A percentile compares a stretch with the other conserved stretches of the same genome.
These are phyloP conservation scores for Lasiosphaeris hirsuta DNA, from an alignment of 495 filamentous ascomycete genomes.

Conservation along the genomic window DNA sequence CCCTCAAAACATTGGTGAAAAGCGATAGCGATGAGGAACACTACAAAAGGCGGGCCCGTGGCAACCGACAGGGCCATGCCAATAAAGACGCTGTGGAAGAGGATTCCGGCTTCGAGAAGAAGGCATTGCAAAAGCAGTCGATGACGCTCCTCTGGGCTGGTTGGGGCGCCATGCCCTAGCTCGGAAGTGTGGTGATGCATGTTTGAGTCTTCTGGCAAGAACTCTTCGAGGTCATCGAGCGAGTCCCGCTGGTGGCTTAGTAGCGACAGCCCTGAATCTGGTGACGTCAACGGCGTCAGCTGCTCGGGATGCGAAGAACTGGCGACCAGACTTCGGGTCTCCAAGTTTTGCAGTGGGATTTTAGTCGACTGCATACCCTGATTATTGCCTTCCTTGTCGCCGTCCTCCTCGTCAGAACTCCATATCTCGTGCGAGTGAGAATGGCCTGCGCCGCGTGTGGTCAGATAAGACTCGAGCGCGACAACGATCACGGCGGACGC, in stretches of 20 bases:
- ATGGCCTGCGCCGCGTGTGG: slow-evolving; percentile 51
- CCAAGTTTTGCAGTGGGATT: slow-evolving; percentile 42
- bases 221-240: slow-evolving; percentile 39
- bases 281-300: slow-evolving; percentile 31
- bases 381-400: slow-evolving; percentile 23
- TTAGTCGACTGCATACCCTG: slow-evolving; percentile 17
- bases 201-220: too few relatives aligned
- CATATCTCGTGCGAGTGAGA: slow-evolving; percentile 46
- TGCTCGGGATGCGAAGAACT: slow-evolving; percentile 48
- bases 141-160: slow-evolving; percentile 45
- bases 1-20: slow-evolving; percentile 81
- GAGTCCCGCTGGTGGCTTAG: slow-evolving; percentile 26
- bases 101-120: slow-evolving; percentile 77
- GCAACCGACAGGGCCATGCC: slow-evolving; percentile 86
- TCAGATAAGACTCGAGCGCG: slow-evolving; percentile 73
- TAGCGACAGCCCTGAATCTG: slow-evolving; percentile 8
- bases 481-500: slow-evolving; percentile 70
- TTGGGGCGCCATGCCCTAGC: slow-evolving; percentile 17
- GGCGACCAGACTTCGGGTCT: slow-evolving; percentile 45
- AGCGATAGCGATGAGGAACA: slow-evolving; percentile 75
- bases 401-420: slow-evolving; percentile 38
- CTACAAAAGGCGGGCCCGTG: slow-evolving; percentile 70
- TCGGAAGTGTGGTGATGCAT: slow-evolving; percentile 5
- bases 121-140: slow-evolving; percentile 73
- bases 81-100: slow-evolving; percentile 87